phyloP scores from a whole-genome alignment of 2,329 filamentous ascomycete genomes.

The Penicillium sp. region DNA sequence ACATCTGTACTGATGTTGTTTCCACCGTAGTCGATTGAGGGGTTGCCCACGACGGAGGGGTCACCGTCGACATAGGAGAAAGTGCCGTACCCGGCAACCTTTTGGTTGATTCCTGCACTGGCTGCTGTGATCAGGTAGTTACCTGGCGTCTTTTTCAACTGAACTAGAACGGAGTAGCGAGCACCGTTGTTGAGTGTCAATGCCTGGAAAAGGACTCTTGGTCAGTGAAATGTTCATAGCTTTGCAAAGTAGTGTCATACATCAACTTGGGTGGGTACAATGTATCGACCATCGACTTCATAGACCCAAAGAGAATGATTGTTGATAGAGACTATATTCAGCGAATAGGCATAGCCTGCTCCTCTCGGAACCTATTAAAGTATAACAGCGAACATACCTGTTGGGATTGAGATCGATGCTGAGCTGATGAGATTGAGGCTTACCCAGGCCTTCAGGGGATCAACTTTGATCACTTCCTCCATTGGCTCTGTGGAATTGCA shows the following conservation, averaged over 20 bases:
- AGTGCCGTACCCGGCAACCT: background rate
- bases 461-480: conserved; percentile 2
- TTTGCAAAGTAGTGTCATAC: background rate
- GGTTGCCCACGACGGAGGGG: background rate
- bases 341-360: no score
- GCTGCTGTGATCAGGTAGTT: conserved; percentile 1
- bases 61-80: conserved; percentile 3
- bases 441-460: background rate
- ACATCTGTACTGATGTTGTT: background rate
- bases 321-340: conserved; percentile 4
- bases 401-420: background rate
- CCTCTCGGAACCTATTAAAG: background rate
- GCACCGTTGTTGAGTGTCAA: background rate
- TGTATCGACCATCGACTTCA: conserved; percentile 8
- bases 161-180: conserved; percentile 4
- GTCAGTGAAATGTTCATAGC: background rate
- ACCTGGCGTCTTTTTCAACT: conserved; percentile 1
- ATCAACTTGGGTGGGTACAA: conserved; percentile 1
- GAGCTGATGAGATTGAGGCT: conserved; percentile 7
- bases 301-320: conserved; percentile 10
- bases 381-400: background rate
- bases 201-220: background rate
- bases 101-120: conserved; percentile 1
- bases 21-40: conserved; percentile 4
- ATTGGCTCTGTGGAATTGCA: background rate